phyloP scores from a whole-genome alignment of 352 stramenopile species.

The Phytophthora hibernalis region DNA sequence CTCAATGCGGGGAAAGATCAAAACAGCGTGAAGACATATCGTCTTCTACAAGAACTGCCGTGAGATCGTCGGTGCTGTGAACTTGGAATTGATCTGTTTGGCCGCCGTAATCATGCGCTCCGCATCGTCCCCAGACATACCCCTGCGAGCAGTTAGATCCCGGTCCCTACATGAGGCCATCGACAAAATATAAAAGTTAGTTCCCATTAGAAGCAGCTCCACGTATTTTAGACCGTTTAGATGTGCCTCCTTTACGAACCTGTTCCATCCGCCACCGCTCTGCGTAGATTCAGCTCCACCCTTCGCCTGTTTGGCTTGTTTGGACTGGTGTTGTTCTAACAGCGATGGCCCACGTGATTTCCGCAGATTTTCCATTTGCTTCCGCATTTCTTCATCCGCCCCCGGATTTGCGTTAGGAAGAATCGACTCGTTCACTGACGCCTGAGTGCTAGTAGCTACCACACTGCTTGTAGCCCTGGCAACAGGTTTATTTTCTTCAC shows the following conservation, averaged over 20 bases:
- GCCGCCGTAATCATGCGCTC: slow-evolving; percentile 78
- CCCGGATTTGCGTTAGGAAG: slow-evolving; percentile 69
- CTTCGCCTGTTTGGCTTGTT: slow-evolving; percentile 60
- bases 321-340: slow-evolving; percentile 81
- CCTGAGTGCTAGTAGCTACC: slow-evolving; percentile 10
- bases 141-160: slow-evolving; percentile 62
- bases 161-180: slow-evolving; percentile 55
- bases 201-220: background rate
- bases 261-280: slow-evolving; percentile 59
- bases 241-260: slow-evolving; percentile 40
- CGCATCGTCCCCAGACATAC: slow-evolving; percentile 76
- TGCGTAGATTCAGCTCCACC: slow-evolving; percentile 10
- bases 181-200: background rate
- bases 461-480: slow-evolving; percentile 24
- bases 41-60: slow-evolving; percentile 77
- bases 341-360: slow-evolving; percentile 71
- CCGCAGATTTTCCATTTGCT: slow-evolving; percentile 72
- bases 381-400: slow-evolving; percentile 70
- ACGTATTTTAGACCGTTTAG: background rate
- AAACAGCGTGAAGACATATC: slow-evolving; percentile 16
- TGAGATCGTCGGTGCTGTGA: slow-evolving; percentile 82
- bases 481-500: slow-evolving; percentile 68
- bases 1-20: slow-evolving; percentile 16
- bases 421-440: slow-evolving; percentile 71
- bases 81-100: slow-evolving; percentile 87